phyloP scores from a whole-genome alignment of 2,329 filamentous ascomycete species.

The Hypomyces perniciosus region DNA sequence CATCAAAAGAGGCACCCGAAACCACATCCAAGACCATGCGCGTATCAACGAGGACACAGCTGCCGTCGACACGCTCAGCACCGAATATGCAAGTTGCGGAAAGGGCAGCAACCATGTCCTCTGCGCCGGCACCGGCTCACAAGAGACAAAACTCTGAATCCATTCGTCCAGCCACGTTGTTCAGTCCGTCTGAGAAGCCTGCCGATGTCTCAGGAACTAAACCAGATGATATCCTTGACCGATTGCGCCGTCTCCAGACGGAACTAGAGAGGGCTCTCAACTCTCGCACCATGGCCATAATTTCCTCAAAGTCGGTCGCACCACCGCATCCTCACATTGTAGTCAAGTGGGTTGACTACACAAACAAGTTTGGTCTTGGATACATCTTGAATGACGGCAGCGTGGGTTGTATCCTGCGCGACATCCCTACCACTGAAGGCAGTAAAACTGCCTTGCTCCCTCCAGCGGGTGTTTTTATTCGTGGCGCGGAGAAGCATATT shows the following conservation, averaged over 20 bases:
- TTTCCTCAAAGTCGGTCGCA: slow-evolving; percentile 48
- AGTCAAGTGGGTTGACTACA: slow-evolving; percentile 84
- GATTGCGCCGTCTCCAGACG: slow-evolving; percentile 50
- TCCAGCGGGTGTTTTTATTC: slow-evolving; percentile 66
- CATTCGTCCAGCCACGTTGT: slow-evolving; percentile 43
- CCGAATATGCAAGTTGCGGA: slow-evolving; percentile 25
- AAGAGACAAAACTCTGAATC: slow-evolving; percentile 26
- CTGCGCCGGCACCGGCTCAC: slow-evolving; percentile 18
- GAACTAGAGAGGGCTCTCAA: slow-evolving; percentile 60
- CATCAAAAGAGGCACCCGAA: slow-evolving; percentile 20
- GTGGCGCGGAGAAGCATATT: slow-evolving; percentile 65
- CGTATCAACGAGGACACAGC: slow-evolving; percentile 20
- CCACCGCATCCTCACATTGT: slow-evolving; percentile 57
- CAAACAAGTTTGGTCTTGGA: slow-evolving; percentile 77
- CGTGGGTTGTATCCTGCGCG: slow-evolving; percentile 63
- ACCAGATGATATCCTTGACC: slow-evolving; percentile 52
- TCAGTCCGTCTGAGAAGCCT: slow-evolving; percentile 48
- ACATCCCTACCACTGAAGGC: slow-evolving; percentile 47
- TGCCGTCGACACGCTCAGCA: slow-evolving; percentile 23
- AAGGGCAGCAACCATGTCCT: slow-evolving; percentile 23
- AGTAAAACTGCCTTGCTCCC: slow-evolving; percentile 50
- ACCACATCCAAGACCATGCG: slow-evolving; percentile 23
- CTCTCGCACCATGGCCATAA: slow-evolving; percentile 55
- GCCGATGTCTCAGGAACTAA: slow-evolving; percentile 46
- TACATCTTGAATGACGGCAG: slow-evolving; percentile 80